Base-by-base conservation (phyloP, 2,329 filamentous ascomycete genomes). In the Aureobasidium sp. region DNA sequence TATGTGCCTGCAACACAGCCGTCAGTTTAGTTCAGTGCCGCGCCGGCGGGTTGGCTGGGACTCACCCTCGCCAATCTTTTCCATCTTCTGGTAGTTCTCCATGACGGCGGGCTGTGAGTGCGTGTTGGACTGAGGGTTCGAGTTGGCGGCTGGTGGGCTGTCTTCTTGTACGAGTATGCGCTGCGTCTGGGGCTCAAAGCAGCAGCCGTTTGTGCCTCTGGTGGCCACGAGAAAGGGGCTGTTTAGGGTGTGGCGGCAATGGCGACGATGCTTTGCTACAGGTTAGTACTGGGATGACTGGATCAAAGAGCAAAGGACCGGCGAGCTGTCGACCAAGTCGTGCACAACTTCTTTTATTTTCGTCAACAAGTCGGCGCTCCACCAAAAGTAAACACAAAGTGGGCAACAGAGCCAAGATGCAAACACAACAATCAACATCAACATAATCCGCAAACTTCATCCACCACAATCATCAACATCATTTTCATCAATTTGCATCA, bases 31-130 rank as follows among this genome's bases (percentile, higher is more conserved):
- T 51, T 22, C 25, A 14, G 27, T 15, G 17, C 34, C 7, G 49
- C 5, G 49, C 29, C 20, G 29, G 15, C 34, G 25, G 25, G 15
- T 31, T 34, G 27, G 25, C 25, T 55, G 5, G 7, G 11, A 74
- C 83, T 70, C 79, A 94, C 91, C 91, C 84, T 96, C 91, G 76
- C 91, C 91, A 71, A 96, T 91, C 82, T 96, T 96, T 80, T 96
- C 91, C 72, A 96, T 84, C 80, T 95, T 95, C 78, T 96, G 90
- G 76, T 96, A 96, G 78, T 96, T 95, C 77, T 96, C 91, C 91
- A 96, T 96, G 63, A 29, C 22, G 42, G 31, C 42, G 37, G 12
- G 29, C 6, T n/a, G 27, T 27, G 44, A 8, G 17, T 20, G 57
- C 4, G 44, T 41, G 53, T 42, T 22, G 44, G 7, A 31, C 20